Base-by-base conservation (phyloP, 1,284 basidiomycete species). In the Malassezia obtusa region DNA sequence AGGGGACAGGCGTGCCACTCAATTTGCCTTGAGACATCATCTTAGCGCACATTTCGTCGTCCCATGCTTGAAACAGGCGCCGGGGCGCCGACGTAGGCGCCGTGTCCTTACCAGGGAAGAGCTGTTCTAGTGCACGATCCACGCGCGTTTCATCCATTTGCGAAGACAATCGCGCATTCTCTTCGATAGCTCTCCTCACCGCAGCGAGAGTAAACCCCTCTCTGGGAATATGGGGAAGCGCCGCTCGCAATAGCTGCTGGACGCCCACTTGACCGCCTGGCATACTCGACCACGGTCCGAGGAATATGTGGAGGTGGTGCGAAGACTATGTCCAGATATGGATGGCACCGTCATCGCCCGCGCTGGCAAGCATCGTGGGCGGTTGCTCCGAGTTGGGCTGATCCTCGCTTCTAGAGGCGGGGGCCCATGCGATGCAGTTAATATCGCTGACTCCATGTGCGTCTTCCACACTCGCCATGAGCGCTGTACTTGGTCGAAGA, bases 391-490 rank as follows among this genome's bases (percentile, higher is more conserved):
- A 54, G 12, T 53, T 61, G 3, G 51, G 59, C 12, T 65, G 60
- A 53, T 46, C n/a, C 40, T 49, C 25, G 41, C n/a, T n/a, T n/a
- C n/a, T n/a, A n/a, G n/a, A n/a, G n/a, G n/a, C n/a, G n/a, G n/a
- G 69, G 37, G 85, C 87, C 86, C 87, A 91, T 1, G 79, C 77
- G 12, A 89, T 79, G 32, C 81, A 78, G 71, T 91, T 90, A 36
- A 88, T 79, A 65, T 91, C 88, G 60, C 81, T 78, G 1, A 84
- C 81, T 4, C 79, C 85, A 62, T 91, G 88, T 0, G 84, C 77
- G 7, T 78, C 71, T 8, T 84, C 57, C 37, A 63, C 47, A 48
- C 56, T 59, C 35, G 61, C 65, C 22, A 62, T 40, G 26, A 65
- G 62, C 1, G 6, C 14, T 28, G 28, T 24, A 17, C 7, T 25